Evolutionary conservation across 257 asterid genomes (phyloP).

Genomic region (Jaltomata sinuosa): DNA sequence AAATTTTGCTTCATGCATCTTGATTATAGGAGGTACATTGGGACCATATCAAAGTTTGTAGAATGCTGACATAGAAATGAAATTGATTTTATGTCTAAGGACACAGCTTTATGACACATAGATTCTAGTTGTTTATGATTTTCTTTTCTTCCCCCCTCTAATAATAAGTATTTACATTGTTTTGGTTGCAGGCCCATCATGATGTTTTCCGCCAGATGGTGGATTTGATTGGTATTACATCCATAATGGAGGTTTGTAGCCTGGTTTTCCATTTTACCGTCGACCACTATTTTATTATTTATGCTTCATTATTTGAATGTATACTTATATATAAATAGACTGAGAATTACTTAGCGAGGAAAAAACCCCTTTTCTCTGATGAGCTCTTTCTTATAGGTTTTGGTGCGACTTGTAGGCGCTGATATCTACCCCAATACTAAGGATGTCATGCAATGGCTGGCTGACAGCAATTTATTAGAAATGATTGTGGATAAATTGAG

Average conservation of each 20-base stretch:
- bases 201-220: conserved; percentile 84
- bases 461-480: conserved; percentile 86
- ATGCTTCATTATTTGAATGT: neutral
- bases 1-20: neutral
- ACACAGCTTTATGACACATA: neutral
- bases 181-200: conserved; percentile 59
- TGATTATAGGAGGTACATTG: neutral
- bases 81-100: neutral
- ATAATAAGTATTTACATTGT: neutral
- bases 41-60: neutral
- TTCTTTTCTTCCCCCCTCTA: neutral
- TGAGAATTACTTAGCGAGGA: neutral
- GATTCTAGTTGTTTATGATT: neutral
- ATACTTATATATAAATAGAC: neutral
- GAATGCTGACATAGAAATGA: neutral
- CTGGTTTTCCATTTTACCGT: neutral
- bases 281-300: neutral
- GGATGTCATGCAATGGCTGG: conserved; percentile 97
- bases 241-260: conserved; percentile 89
- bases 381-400: conserved; percentile 47
- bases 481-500: conserved; percentile 94
- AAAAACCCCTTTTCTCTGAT: conserved; percentile 14
- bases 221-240: conserved; percentile 95
- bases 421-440: conserved; percentile 72
- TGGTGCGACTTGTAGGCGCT: conserved; percentile 89